Base-by-base conservation (phyloP, 768 basidiomycete genomes). In the Boletellus emodensis region DNA sequence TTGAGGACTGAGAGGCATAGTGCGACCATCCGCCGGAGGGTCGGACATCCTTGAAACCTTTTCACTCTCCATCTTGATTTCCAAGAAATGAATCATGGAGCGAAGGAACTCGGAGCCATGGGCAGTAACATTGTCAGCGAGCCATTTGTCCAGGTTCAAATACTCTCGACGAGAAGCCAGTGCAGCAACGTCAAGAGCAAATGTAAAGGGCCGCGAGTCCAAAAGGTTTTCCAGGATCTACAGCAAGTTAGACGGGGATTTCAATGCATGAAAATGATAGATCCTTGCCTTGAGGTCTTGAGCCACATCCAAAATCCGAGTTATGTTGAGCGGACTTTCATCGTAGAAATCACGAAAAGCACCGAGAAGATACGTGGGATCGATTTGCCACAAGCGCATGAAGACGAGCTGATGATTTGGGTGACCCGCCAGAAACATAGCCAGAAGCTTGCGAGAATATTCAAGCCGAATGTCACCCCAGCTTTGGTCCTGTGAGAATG, bases 351-450 rank as follows among this genome's bases (percentile, higher is more conserved):
- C 90, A 28, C 87, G 82, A 70, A 98, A 88, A 7, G 92, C 91
- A 49, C 84, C 80, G 5, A 92, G 85, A 44, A 98, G 80, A 66
- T 94, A 90, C 0, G 83, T 74, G 0, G 89, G 90, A 61, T 93
- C 83, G 38, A 90, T 86, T 62, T 94, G 90, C 88, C 91, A 94
- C 48, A 99, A 84, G 42, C 93, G 82, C 83, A 95, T 93, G 73
- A 98, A 97, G 49, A 97, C 94, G 10, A 99, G 81, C 58, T 96
- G 92, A 61, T 96, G 93, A 59, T 94, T 94, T 8, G 94, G 93
- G 61, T 94, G 90, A 14, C 92, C 90, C 17, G 84, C 85, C 37
- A 97, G 76, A 73, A 97, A 97, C 83, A 92, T 89, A 34, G 83
- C 78, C 44, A 98, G 75, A 13, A 97, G 75, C 57, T 87, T 87